phyloP scores from a whole-genome alignment of 2,329 filamentous ascomycete genomes.

The Colletotrichum karsti region DNA sequence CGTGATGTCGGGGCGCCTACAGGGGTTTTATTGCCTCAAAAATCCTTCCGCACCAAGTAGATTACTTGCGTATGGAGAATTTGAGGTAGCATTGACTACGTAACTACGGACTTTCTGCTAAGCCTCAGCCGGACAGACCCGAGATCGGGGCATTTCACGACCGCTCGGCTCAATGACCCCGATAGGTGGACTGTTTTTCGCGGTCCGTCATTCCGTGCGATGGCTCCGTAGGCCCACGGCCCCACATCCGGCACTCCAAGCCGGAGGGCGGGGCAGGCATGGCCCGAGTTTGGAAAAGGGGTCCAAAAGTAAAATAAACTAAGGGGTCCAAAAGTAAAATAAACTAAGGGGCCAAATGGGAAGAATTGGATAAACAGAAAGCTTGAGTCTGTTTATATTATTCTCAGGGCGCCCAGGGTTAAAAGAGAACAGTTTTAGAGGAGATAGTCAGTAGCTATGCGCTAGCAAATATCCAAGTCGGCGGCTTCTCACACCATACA shows the following conservation, averaged over 20 bases:
- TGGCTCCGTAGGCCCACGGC: not conserved
- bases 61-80: not conserved
- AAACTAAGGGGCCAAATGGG: not conserved
- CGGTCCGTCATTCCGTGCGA: slow-evolving; percentile 1
- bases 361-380: not conserved
- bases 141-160: not conserved
- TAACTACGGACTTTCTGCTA: not conserved
- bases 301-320: slow-evolving; percentile 6
- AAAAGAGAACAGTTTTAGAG: not conserved
- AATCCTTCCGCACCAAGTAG: not conserved
- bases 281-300: not conserved
- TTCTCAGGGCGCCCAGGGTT: not conserved
- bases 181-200: not conserved
- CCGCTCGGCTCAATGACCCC: not conserved
- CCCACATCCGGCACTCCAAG: not conserved
- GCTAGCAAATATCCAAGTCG: not conserved
- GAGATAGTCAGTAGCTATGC: not conserved
- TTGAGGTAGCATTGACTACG: not conserved
- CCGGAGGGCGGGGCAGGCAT: slow-evolving; percentile 6
- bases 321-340: slow-evolving; percentile 6
- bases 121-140: not conserved
- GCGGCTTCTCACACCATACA: not conserved
- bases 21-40: not conserved
- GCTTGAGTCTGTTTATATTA: not conserved
- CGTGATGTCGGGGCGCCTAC: not conserved